Conservation (phyloP, 495 filamentous ascomycete species). For the Podospora didyma region DNA sequence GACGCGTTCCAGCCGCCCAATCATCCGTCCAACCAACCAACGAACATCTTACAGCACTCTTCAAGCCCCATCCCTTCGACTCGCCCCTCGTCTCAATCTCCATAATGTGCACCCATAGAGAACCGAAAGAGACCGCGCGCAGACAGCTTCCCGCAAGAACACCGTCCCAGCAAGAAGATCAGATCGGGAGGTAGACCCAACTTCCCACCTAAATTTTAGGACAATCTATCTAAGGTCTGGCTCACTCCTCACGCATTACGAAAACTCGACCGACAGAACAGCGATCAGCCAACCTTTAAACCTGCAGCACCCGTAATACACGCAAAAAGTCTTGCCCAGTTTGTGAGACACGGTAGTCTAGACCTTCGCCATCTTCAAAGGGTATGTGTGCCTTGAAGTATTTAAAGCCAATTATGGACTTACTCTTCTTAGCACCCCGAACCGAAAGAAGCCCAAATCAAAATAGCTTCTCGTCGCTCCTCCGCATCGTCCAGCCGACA, state of each 20-base stretch:
- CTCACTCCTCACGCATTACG: conserved; percentile 28
- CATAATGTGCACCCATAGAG: conserved; percentile 6
- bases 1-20: too few relatives aligned
- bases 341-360: conserved; percentile 17
- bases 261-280: conserved; percentile 33
- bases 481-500: conserved; percentile 10
- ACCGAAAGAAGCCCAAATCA: conserved; percentile 3
- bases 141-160: conserved; percentile 9
- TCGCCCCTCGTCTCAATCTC: background rate
- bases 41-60: too few relatives aligned
- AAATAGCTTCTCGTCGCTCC: conserved; percentile 8
- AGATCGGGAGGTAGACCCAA: conserved; percentile 14
- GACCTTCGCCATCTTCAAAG: conserved; percentile 21
- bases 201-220: conserved; percentile 27
- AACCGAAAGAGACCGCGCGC: conserved; percentile 14
- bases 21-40: too few relatives aligned
- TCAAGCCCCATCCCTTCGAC: background rate
- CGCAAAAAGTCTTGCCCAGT: conserved; percentile 14
- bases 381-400: conserved; percentile 4
- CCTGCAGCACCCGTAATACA: conserved; percentile 8
- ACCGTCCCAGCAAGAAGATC: conserved; percentile 17
- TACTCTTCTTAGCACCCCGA: conserved; percentile 6
- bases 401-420: conserved; percentile 3
- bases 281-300: conserved; percentile 2
- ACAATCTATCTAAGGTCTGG: conserved; percentile 31